Evolutionary conservation across 106 monocot genomes (phyloP).

Genomic region (Narthecium ossifragum): DNA sequence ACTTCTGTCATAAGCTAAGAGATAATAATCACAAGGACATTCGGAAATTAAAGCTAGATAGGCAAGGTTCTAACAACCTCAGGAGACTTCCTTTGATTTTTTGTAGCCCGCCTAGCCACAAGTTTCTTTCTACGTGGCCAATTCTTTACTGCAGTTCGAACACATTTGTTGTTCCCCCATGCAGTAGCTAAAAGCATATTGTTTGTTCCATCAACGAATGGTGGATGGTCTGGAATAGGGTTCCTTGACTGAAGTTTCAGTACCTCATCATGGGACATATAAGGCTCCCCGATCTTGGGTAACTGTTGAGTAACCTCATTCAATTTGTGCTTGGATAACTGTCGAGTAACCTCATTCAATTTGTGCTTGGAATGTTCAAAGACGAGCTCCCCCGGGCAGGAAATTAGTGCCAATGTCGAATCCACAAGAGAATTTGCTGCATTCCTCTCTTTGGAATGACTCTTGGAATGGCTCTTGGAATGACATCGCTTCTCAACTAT

Average conservation of each 20-base stretch:
- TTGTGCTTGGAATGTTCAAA: neutral
- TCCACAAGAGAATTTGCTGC: neutral
- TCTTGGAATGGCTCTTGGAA: neutral
- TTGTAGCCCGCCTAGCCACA: no score
- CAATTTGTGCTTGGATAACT: neutral
- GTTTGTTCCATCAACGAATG: neutral
- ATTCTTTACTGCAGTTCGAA: no score
- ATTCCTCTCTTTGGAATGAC: neutral
- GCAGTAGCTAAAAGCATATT: neutral
- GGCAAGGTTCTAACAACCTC: no score
- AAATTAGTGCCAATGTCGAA: neutral
- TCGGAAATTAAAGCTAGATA: no score
- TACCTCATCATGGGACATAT: no score
- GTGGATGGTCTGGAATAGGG: neutral
- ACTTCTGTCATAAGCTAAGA: no score
- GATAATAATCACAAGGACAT: no score
- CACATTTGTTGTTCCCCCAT: no score
- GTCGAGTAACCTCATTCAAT: neutral
- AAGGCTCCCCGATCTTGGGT: no score
- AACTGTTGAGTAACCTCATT: neutral
- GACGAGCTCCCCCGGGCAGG: neutral
- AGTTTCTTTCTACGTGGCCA: no score
- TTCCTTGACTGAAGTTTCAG: constrained; percentile 2
- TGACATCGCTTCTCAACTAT: no score
- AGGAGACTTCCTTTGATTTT: no score